Percentiles rank a stretch among this genome's conserved stretches.
These are phyloP conservation scores for Dactylonectria macrodidyma DNA, from an alignment of 2,329 filamentous ascomycete species.

Conservation along the genomic window DNA sequence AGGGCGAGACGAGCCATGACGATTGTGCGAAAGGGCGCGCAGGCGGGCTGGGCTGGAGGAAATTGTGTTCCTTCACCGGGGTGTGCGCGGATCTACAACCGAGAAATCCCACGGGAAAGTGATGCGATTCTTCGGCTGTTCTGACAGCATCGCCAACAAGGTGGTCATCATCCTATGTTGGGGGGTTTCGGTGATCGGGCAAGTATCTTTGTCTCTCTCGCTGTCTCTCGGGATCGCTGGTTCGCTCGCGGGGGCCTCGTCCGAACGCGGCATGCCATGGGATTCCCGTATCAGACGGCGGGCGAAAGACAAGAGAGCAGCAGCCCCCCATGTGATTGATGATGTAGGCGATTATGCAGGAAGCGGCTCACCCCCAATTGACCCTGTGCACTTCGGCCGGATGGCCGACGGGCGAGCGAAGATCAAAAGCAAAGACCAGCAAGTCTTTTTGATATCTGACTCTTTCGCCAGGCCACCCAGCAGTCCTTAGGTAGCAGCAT, in stretches of 20 bases:
- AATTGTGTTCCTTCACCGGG: too few species aligned
- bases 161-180: too few species aligned
- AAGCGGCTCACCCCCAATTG: background rate
- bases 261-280: constrained; percentile 23
- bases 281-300: background rate
- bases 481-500: too few species aligned
- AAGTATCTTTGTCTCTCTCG: background rate
- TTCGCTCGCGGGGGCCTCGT: background rate
- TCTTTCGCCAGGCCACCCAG: background rate
- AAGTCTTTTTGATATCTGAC: background rate
- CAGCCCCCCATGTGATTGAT: background rate
- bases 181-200: too few species aligned
- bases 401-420: background rate
- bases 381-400: background rate
- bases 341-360: background rate
- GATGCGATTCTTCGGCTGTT: too few species aligned
- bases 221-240: background rate
- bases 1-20: too few species aligned
- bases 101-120: too few species aligned
- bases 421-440: too few species aligned
- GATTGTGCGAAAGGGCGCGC: too few species aligned
- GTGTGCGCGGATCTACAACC: too few species aligned
- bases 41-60: too few species aligned
- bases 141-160: too few species aligned
- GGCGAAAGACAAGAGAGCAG: background rate